Evolutionary conservation across 306 rosid genomes (phyloP), one percentile per base, ranked within the genome.

Genomic region (Potentilla sterilis): DNA sequence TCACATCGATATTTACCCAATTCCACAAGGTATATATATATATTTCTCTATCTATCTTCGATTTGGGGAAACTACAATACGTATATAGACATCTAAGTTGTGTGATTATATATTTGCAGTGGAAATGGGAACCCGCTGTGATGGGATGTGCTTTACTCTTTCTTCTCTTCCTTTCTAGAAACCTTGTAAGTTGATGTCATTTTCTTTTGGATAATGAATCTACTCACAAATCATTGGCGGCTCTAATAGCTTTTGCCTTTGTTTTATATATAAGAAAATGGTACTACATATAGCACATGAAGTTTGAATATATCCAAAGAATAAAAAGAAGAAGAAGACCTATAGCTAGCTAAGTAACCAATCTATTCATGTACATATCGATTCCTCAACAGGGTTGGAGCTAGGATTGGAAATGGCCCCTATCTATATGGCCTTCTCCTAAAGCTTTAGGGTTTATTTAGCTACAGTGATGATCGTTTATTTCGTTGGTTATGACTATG

Each of bases 121-220:
- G 91, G 91, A 85, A 85, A 78, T 87, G 91, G 91, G 85, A 87
- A 73, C 85, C 85, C 41, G 72, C 74, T 21, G 81, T 82, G 34
- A 55, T 87, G 73, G 91, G 91, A 10, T 75, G 76, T 19, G 40
- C 85, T 67, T 87, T 82, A 76, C 72, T 85, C 63, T 78, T 61
- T 84, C 80, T 85, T 57, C 91, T 87, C 68, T 7, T 82, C 40
- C 54, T 82, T 38, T 75, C 88, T 1, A 80, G 43, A 79, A 75
- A 78, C 72, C 62, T 82, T 2, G 89, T 85, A 71, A 77, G 84
- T 58, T 41, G 7, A 37, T 37, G 40, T 37, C 40, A 21, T 61
- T 12, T 24, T 34, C 40, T 37, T 37, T 37, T 37, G 1, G 4
- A 2, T 37, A 37, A 37, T 37, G 5, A 5, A 37, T 37, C 40